phyloP scores from a whole-genome alignment of 768 basidiomycete genomes.

The Mycena floridula region DNA sequence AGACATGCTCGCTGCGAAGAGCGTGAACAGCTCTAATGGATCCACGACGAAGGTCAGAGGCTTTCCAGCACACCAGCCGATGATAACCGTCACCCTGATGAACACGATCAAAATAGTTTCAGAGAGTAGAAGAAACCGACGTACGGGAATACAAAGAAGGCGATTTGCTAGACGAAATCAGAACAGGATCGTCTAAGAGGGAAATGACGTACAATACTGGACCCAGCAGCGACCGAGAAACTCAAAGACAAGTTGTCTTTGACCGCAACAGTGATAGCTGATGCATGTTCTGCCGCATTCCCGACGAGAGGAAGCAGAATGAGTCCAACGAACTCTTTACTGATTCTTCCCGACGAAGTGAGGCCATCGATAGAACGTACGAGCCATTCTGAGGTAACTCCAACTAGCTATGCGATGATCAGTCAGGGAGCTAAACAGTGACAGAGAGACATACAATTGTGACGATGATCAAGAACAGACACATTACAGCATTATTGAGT shows the following conservation, averaged over 20 bases:
- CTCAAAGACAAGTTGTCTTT: slow-evolving; percentile 67
- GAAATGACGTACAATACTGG: slow-evolving; percentile 38
- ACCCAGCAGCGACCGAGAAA: slow-evolving; percentile 62
- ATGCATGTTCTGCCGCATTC: slow-evolving; percentile 65
- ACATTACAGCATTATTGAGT: slow-evolving; percentile 28
- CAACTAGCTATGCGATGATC: slow-evolving; percentile 22
- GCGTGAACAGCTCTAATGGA: slow-evolving; percentile 54
- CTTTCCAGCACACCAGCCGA: slow-evolving; percentile 63
- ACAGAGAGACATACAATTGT: slow-evolving; percentile 43
- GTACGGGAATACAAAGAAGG: slow-evolving; percentile 60
- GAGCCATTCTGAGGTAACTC: slow-evolving; percentile 36
- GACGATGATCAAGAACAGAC: slow-evolving; percentile 25
- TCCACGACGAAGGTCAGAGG: slow-evolving; percentile 60
- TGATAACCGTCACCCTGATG: slow-evolving; percentile 42
- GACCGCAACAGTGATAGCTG: slow-evolving; percentile 63
- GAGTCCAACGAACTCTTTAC: slow-evolving; percentile 61
- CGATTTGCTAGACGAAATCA: slow-evolving; percentile 39
- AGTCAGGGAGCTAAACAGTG: slow-evolving; percentile 14
- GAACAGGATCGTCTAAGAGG: background rate
- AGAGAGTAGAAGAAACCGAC: slow-evolving; percentile 11
- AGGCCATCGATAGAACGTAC: slow-evolving; percentile 62
- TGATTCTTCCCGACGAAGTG: slow-evolving; percentile 38
- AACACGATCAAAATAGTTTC: background rate
- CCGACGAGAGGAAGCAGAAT: slow-evolving; percentile 64
- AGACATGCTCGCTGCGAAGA: slow-evolving; percentile 21